A percentile compares a stretch with the other conserved stretches of the same genome.
Evolutionary conservation across 75 land plant species (phyloP).

Genomic region (Selaginella moellendorffii): DNA sequence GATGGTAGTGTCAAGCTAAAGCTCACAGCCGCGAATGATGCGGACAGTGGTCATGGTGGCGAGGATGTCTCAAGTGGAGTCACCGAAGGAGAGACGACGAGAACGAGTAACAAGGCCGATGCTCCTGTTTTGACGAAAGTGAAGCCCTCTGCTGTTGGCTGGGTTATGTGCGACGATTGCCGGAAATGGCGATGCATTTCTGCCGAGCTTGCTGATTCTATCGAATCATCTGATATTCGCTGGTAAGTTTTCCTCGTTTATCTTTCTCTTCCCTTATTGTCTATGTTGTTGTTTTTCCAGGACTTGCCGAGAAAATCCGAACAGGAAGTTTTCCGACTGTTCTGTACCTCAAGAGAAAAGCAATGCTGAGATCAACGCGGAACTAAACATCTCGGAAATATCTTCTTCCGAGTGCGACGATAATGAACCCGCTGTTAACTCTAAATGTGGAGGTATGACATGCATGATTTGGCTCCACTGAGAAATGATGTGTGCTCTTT

Average conservation of each 20-base stretch:
- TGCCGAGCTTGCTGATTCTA: conserved; percentile 41
- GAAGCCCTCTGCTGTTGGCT: conserved; percentile 24
- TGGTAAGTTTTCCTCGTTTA: conserved; percentile 42
- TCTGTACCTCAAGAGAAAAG: conserved; percentile 81
- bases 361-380: conserved; percentile 71
- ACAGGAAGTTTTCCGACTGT: conserved; percentile 64
- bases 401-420: conserved; percentile 45
- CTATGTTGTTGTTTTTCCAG: conserved; percentile 19
- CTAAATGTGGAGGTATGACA: conserved; percentile 7
- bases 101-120: conserved; percentile 12
- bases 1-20: no score
- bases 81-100: conserved; percentile 19
- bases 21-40: no score
- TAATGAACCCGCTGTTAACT: conserved; percentile 14
- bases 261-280: conserved; percentile 7
- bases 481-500: not conserved
- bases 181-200: conserved; percentile 75
- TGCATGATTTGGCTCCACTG: not conserved
- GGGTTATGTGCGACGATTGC: conserved; percentile 85
- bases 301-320: conserved; percentile 76
- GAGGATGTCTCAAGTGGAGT: conserved; percentile 30
- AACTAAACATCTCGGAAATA: conserved; percentile 58
- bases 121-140: not conserved
- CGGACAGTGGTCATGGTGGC: conserved; percentile 13
- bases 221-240: conserved; percentile 38